A percentile compares a stretch with the other conserved stretches of the same genome.
phyloP scores from a whole-genome alignment of 495 filamentous ascomycete species.

The Tuber calosporum region DNA sequence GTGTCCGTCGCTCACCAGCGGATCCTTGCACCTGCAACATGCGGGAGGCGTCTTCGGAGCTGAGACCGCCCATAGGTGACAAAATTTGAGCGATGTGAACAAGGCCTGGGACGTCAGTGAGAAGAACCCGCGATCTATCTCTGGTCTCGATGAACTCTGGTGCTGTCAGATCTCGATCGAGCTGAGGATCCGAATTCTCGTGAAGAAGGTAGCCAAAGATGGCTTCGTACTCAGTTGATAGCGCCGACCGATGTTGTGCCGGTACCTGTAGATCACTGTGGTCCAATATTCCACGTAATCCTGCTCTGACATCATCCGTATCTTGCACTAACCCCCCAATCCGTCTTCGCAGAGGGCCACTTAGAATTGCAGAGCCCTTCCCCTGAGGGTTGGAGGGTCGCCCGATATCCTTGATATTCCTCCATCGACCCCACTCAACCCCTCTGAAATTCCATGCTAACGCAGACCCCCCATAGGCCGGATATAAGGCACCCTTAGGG shows the following conservation, averaged over 20 bases:
- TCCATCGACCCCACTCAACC: slow-evolving; percentile 38
- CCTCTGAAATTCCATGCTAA: slow-evolving; percentile 38
- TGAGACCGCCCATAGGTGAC: neutral
- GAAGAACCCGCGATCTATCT: slow-evolving; percentile 27
- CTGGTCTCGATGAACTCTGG: slow-evolving; percentile 22
- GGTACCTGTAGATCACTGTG: slow-evolving; percentile 8
- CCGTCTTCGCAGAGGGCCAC: neutral
- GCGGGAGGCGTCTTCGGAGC: neutral
- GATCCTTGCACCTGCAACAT: neutral
- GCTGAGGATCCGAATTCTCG: slow-evolving; percentile 15
- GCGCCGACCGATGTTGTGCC: slow-evolving; percentile 1
- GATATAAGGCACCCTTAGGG: slow-evolving; percentile 30
- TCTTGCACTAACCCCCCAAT: neutral
- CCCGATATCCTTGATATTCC: slow-evolving; percentile 15
- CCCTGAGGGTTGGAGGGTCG: neutral
- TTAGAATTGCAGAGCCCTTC: neutral
- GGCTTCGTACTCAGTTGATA: slow-evolving; percentile 21
- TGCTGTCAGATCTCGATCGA: neutral
- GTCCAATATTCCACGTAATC: slow-evolving; percentile 22
- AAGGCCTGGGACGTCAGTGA: slow-evolving; percentile 36
- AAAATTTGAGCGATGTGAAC: slow-evolving; percentile 18
- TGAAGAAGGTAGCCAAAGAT: slow-evolving; percentile 32
- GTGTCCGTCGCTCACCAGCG: neutral
- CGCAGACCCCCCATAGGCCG: slow-evolving; percentile 21
- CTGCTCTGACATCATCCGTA: neutral